Evolutionary conservation across 371 early-diverging fungal genomes (phyloP).

Genomic region (Batkoa obscura): DNA sequence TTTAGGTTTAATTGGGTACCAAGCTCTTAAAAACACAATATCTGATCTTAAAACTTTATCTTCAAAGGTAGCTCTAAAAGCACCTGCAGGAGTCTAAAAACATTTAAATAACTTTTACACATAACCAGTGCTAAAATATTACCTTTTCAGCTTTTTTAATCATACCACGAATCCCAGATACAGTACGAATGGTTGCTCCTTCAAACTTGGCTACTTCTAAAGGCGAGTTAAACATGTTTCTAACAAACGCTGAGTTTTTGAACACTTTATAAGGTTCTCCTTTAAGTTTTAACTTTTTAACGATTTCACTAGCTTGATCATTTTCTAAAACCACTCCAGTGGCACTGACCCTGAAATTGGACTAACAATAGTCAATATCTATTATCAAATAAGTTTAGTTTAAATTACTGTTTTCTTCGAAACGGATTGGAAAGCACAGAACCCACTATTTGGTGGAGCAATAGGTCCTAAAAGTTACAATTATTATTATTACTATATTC

Average conservation of each 20-base stretch:
- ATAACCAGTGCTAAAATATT: slow-evolving; percentile 7
- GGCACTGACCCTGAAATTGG: slow-evolving; percentile 81
- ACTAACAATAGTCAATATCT: slow-evolving; percentile 11
- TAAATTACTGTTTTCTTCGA: slow-evolving; percentile 33
- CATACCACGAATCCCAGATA: slow-evolving; percentile 95
- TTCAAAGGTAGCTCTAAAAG: slow-evolving; percentile 98
- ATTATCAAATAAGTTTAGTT: not conserved
- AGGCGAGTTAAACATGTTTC: slow-evolving; percentile 97
- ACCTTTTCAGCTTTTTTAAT: slow-evolving; percentile 77
- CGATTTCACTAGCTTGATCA: slow-evolving; percentile 72
- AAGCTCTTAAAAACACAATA: slow-evolving; percentile 93
- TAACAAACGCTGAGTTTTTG: slow-evolving; percentile 97
- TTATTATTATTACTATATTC: slow-evolving; percentile 11
- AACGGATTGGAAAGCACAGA: slow-evolving; percentile 77
- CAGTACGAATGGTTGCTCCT: slow-evolving; percentile 89
- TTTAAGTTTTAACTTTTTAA: slow-evolving; percentile 97
- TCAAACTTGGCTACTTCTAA: slow-evolving; percentile 98
- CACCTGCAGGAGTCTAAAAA: slow-evolving; percentile 69
- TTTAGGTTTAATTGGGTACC: slow-evolving; percentile 87
- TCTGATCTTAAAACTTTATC: slow-evolving; percentile 90
- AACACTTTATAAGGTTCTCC: slow-evolving; percentile 87
- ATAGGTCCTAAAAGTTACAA: slow-evolving; percentile 32
- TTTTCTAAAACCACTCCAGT: slow-evolving; percentile 89
- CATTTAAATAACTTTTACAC: not conserved
- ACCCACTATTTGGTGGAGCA: slow-evolving; percentile 88